Evolutionary conservation across 139 green algal species (phyloP).

Genomic region (Medakamo hakoo): DNA sequence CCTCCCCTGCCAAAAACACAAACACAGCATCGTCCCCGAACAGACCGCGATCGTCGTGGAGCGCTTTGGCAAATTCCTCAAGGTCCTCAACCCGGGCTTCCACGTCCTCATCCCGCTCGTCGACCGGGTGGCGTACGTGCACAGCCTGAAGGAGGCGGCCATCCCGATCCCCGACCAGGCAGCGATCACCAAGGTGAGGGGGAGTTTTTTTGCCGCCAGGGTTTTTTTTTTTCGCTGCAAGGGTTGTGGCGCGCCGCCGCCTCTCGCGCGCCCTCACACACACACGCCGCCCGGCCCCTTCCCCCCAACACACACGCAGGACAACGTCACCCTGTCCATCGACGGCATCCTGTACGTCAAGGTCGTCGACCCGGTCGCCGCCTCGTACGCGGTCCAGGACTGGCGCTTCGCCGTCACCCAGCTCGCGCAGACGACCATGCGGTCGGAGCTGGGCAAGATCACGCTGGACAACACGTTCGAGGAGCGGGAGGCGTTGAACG

Average conservation of each 20-base stretch:
- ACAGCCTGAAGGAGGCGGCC: constrained; percentile 76
- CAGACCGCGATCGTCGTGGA: constrained; percentile 43
- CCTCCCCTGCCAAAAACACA: neutral
- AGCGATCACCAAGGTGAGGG: constrained; percentile 90
- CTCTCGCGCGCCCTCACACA: constrained; percentile 11
- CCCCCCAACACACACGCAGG: no score
- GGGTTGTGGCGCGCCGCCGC: neutral
- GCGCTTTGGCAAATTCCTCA: constrained; percentile 73
- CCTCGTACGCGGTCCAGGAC: constrained; percentile 89
- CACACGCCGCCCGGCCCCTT: no score
- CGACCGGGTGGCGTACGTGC: constrained; percentile 68
- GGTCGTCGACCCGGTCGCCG: constrained; percentile 71
- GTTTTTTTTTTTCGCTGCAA: no score
- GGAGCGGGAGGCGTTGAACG: constrained; percentile 84
- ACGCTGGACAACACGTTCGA: constrained; percentile 91
- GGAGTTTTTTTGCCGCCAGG: no score
- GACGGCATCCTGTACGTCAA: constrained; percentile 94
- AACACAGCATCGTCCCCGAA: neutral
- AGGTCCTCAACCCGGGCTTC: constrained; percentile 63
- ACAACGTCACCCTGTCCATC: constrained; percentile 95
- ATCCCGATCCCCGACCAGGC: constrained; percentile 76
- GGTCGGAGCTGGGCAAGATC: constrained; percentile 93
- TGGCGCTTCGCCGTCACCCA: constrained; percentile 80
- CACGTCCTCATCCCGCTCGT: constrained; percentile 89
- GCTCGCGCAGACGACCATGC: constrained; percentile 92